These are phyloP conservation scores for Rubia yunnanensis DNA, from an alignment of 257 asterid genomes.

Conservation along the genomic window DNA sequence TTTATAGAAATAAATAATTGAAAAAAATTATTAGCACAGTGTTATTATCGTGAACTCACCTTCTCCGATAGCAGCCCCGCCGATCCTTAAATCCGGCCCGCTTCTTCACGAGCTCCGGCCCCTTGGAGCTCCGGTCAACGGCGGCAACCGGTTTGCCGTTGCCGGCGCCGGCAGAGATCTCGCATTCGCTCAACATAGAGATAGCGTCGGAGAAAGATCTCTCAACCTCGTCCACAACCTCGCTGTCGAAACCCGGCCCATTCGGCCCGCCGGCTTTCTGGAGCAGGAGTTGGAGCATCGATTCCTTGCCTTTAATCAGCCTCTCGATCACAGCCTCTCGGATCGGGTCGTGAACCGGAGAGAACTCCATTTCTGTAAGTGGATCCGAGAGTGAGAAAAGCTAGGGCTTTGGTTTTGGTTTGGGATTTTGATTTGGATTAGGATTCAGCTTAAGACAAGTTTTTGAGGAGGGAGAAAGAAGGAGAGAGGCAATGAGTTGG, in stretches of 20 bases:
- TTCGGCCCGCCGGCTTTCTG: conserved; percentile 7
- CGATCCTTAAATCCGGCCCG: conserved; percentile 31
- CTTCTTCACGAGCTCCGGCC: conserved; percentile 17
- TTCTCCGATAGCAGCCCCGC: conserved; percentile 65
- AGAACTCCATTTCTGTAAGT: conserved; percentile 1
- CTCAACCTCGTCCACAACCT: conserved; percentile 23
- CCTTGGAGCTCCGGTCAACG: conserved; percentile 17
- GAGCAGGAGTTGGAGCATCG: conserved; percentile 38
- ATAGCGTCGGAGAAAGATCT: conserved; percentile 39
- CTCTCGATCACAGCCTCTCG: conserved; percentile 16
- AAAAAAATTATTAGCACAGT: background rate
- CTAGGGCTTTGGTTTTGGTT: background rate
- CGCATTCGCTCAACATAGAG: conserved; percentile 19
- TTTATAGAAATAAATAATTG: background rate
- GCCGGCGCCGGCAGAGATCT: conserved; percentile 22
- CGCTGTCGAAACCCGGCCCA: conserved; percentile 18
- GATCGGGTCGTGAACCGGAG: background rate
- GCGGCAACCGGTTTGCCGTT: conserved; percentile 18
- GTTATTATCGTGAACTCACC: conserved; percentile 23
- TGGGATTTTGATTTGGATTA: background rate
- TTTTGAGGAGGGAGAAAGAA: conserved; percentile 11
- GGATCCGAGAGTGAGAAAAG: background rate
- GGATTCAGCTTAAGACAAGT: background rate
- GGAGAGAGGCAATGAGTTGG: conserved; percentile 26
- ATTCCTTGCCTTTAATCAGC: conserved; percentile 38